phyloP scores from a whole-genome alignment of 495 filamentous ascomycete genomes.

The Aspergillus leporis region DNA sequence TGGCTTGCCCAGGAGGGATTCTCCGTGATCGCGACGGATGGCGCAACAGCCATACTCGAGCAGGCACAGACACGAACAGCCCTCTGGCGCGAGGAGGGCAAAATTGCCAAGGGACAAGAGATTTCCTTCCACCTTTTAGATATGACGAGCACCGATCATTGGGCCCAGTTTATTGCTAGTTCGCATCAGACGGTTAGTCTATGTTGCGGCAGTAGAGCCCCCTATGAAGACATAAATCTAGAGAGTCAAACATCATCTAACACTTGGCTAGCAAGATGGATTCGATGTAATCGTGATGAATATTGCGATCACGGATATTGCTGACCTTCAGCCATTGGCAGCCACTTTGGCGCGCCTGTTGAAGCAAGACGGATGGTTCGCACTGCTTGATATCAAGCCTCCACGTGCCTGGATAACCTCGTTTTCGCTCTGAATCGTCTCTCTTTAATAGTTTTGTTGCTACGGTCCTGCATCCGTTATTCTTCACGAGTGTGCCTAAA shows the following conservation, averaged over 20 bases:
- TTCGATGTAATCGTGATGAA: conserved; percentile 20
- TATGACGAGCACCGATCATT: background rate
- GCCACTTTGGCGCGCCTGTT: background rate
- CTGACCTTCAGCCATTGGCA: conserved; percentile 13
- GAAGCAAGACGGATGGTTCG: conserved; percentile 12
- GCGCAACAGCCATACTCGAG: conserved; percentile 7
- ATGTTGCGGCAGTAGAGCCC: background rate
- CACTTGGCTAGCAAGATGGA: background rate
- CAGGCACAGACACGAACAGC: conserved; percentile 7
- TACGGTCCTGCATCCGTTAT: conserved; percentile 19
- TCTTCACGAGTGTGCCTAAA: conserved; percentile 16
- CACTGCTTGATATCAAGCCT: background rate
- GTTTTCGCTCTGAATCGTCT: background rate
- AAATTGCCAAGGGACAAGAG: background rate
- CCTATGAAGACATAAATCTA: too few relatives aligned
- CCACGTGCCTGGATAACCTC: background rate
- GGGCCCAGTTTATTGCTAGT: background rate
- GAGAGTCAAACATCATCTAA: background rate
- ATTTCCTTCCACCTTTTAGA: conserved; percentile 12
- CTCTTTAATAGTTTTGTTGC: conserved; percentile 18
- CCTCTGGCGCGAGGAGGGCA: background rate
- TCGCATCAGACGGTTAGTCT: background rate
- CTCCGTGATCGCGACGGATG: conserved; percentile 15
- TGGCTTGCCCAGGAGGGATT: conserved; percentile 13
- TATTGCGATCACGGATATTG: conserved; percentile 18